Evolutionary conservation across 2,329 filamentous ascomycete species (phyloP).

Genomic region (Penicillium rolfsii): DNA sequence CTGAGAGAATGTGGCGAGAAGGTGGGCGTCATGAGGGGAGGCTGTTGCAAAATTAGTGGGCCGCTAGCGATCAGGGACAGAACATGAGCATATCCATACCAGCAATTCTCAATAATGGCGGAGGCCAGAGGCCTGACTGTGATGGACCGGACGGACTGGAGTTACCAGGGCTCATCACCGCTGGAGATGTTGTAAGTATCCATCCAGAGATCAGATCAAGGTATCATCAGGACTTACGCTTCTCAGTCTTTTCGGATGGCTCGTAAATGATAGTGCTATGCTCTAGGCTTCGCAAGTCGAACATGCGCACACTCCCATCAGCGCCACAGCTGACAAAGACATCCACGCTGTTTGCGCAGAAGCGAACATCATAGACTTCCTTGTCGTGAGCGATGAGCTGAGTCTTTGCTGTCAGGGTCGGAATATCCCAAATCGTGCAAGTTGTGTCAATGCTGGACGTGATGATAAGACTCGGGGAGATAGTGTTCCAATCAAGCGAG

Average conservation of each 20-base stretch:
- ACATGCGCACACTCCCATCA: conserved; percentile 98
- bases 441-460: conserved; percentile 99
- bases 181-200: neutral
- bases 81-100: conserved; percentile 35
- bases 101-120: conserved; percentile 52
- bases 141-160: conserved; percentile 75
- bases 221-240: conserved; percentile 55
- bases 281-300: conserved; percentile 92
- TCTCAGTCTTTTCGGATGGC: conserved; percentile 79
- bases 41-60: conserved; percentile 51
- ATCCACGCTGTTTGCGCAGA: conserved; percentile 97
- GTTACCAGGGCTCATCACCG: conserved; percentile 55
- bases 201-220: neutral
- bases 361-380: conserved; percentile 97
- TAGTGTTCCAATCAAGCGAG: conserved; percentile 96
- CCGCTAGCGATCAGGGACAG: neutral
- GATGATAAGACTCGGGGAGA: conserved; percentile 95
- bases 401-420: conserved; percentile 94
- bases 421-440: conserved; percentile 99
- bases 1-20: conserved; percentile 94
- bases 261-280: conserved; percentile 99
- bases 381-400: conserved; percentile 98
- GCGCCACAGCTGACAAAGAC: conserved; percentile 98
- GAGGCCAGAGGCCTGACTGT: conserved; percentile 58
- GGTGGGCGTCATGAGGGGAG: conserved; percentile 91